These are phyloP conservation scores for Citrus reticulata DNA, from an alignment of 345 rosid genomes.

Conservation along the genomic window DNA sequence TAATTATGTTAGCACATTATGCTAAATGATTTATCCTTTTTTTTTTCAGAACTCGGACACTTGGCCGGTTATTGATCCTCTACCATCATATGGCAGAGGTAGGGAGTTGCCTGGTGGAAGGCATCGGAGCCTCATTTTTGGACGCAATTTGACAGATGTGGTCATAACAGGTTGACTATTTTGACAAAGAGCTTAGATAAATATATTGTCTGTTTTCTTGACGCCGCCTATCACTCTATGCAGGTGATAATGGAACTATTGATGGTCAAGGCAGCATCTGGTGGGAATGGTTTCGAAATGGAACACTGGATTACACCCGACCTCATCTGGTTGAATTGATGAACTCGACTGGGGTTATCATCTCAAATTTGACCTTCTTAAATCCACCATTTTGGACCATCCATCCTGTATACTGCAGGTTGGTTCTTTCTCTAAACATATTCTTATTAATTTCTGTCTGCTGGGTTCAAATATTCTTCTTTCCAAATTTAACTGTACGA, in stretches of 20 bases:
- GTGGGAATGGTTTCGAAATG: conserved; percentile 80
- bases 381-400: conserved; percentile 97
- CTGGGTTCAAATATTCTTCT: conserved; percentile 14
- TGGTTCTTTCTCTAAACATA: conserved; percentile 16
- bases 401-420: conserved; percentile 99
- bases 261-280: conserved; percentile 94
- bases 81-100: conserved; percentile 97
- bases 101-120: conserved; percentile 88
- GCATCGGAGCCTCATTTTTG: conserved; percentile 88
- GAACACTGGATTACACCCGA: conserved; percentile 76
- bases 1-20: conserved; percentile 7
- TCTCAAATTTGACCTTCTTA: conserved; percentile 85
- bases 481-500: conserved; percentile 24
- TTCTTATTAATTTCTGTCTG: conserved; percentile 3
- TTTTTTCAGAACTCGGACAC: conserved; percentile 56
- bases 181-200: conserved; percentile 1
- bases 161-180: conserved; percentile 73
- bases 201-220: conserved; percentile 11
- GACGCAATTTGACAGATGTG: conserved; percentile 86
- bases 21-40: conserved; percentile 12
- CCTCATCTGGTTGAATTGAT: conserved; percentile 96
- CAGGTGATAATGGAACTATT: conserved; percentile 91
- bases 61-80: conserved; percentile 95
- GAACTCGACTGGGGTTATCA: conserved; percentile 73
- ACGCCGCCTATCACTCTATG: conserved; percentile 15